Evolutionary conservation across 805 yeast species (phyloP).

Genomic region (Citeromyces matritensis): DNA sequence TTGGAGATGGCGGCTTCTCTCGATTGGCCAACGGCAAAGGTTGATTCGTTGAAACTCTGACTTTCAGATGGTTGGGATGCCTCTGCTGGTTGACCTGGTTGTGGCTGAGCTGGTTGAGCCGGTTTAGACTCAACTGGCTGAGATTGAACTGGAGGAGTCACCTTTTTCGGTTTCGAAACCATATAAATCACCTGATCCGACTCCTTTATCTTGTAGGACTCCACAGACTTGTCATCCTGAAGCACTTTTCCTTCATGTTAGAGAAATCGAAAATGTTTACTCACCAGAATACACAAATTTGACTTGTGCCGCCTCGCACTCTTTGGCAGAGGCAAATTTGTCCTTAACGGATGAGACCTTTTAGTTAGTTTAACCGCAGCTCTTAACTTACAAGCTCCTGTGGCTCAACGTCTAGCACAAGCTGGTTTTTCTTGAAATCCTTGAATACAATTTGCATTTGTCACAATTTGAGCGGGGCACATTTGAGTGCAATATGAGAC

Average conservation of each 20-base stretch:
- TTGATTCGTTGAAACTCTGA: conserved; percentile 22
- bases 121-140: conserved; percentile 8
- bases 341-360: conserved; percentile 56
- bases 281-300: conserved; percentile 81
- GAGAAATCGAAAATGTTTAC: conserved; percentile 7
- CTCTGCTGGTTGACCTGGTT: conserved; percentile 12
- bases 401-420: conserved; percentile 64
- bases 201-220: conserved; percentile 61
- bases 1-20: conserved; percentile 67
- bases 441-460: conserved; percentile 70
- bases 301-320: conserved; percentile 57
- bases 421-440: conserved; percentile 85
- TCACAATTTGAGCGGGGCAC: not conserved
- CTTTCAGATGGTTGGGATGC: conserved; percentile 8
- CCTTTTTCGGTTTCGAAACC: conserved; percentile 46
- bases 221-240: conserved; percentile 67
- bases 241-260: conserved; percentile 48
- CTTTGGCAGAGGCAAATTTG: conserved; percentile 52
- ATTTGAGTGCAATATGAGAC: no score
- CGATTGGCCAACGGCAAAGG: conserved; percentile 64
- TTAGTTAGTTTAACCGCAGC: not conserved
- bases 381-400: conserved; percentile 38
- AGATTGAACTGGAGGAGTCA: conserved; percentile 7
- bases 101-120: conserved; percentile 13
- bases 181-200: conserved; percentile 85